phyloP scores from a whole-genome alignment of 768 basidiomycete genomes.

The Agaricus bisporus region DNA sequence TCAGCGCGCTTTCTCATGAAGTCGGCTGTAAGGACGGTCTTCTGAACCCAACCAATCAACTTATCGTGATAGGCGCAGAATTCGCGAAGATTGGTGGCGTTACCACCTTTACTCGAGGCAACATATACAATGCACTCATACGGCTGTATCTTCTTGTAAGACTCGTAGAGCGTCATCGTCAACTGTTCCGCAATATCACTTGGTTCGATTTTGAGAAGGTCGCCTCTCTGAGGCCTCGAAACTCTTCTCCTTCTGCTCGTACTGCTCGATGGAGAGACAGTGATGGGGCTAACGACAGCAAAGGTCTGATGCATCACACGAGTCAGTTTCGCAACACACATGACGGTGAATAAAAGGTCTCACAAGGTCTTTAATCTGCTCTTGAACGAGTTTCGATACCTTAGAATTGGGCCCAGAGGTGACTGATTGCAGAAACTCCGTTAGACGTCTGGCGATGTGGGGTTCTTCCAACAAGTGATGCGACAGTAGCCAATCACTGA shows the following conservation, averaged over 20 bases:
- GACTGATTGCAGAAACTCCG: slow-evolving; percentile 45
- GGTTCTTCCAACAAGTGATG: slow-evolving; percentile 58
- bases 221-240: slow-evolving; percentile 47
- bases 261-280: slow-evolving; percentile 17
- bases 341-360: slow-evolving; percentile 15
- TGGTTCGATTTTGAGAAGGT: slow-evolving; percentile 61
- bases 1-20: slow-evolving; percentile 48
- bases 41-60: slow-evolving; percentile 62
- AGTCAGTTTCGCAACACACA: slow-evolving; percentile 2
- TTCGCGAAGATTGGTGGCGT: slow-evolving; percentile 37
- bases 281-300: slow-evolving; percentile 23
- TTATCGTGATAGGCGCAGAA: slow-evolving; percentile 61
- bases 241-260: slow-evolving; percentile 29
- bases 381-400: slow-evolving; percentile 40
- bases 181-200: slow-evolving; percentile 75
- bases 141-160: slow-evolving; percentile 64
- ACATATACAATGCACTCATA: slow-evolving; percentile 71
- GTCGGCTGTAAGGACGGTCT: slow-evolving; percentile 49
- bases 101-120: slow-evolving; percentile 30
- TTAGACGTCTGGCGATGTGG: slow-evolving; percentile 49
- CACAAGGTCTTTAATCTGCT: slow-evolving; percentile 48
- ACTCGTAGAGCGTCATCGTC: slow-evolving; percentile 62
- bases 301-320: slow-evolving; percentile 6
- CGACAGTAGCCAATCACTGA: slow-evolving; percentile 57
- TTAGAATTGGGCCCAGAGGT: slow-evolving; percentile 22